These are phyloP conservation scores for Daldinia vernicosa DNA, from an alignment of 495 filamentous ascomycete genomes.

Conservation along the genomic window DNA sequence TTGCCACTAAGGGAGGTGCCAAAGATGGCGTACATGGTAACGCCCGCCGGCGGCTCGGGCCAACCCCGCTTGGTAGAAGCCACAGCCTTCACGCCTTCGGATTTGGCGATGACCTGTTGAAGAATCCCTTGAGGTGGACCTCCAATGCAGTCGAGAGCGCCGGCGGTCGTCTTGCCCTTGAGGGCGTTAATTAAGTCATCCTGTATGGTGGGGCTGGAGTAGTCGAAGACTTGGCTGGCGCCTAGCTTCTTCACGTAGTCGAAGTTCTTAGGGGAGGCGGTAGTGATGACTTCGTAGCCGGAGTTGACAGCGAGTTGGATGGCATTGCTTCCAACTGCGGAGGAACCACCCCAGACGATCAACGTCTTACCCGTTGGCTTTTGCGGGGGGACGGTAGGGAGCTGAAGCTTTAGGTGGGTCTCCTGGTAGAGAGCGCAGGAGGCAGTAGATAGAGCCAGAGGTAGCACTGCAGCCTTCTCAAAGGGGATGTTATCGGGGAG, in stretches of 20 bases:
- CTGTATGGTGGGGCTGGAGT: conserved; percentile 51
- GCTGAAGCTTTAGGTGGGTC: conserved; percentile 47
- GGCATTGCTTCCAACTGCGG: conserved; percentile 66
- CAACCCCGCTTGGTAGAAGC: conserved; percentile 35
- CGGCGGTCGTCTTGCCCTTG: conserved; percentile 39
- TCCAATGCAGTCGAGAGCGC: conserved; percentile 35
- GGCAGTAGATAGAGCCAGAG: conserved; percentile 59
- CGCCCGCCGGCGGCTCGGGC: conserved; percentile 29
- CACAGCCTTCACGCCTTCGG: conserved; percentile 33
- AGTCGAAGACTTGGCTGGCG: conserved; percentile 67
- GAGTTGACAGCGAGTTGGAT: conserved; percentile 69
- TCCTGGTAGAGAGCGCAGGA: conserved; percentile 55
- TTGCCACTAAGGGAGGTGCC: conserved; percentile 35
- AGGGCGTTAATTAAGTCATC: conserved; percentile 46
- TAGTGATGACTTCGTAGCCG: conserved; percentile 67
- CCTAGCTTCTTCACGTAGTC: conserved; percentile 62
- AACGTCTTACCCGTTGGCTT: conserved; percentile 53
- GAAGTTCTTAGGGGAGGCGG: conserved; percentile 63
- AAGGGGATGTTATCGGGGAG: conserved; percentile 56
- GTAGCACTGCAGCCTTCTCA: conserved; percentile 56
- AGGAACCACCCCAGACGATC: conserved; percentile 69
- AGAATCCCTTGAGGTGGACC: conserved; percentile 30
- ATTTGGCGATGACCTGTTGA: conserved; percentile 23
- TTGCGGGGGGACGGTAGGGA: conserved; percentile 37
- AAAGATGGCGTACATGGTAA: conserved; percentile 35